phyloP scores from a whole-genome alignment of 495 filamentous ascomycete species.

The Daldinia bambusicola region DNA sequence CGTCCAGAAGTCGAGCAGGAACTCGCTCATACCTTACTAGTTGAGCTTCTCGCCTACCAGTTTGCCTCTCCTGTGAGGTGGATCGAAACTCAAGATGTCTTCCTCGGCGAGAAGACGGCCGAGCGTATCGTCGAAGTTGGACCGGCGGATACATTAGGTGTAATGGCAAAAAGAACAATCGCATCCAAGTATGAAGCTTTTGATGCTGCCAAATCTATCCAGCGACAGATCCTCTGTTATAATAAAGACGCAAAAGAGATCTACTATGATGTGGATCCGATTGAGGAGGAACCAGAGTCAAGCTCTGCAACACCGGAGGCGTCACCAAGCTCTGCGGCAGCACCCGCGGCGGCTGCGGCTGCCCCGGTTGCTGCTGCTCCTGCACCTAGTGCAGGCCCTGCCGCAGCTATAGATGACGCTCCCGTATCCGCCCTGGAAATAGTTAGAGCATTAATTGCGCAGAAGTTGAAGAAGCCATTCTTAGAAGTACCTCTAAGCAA shows the following conservation, averaged over 20 bases:
- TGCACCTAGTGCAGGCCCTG: conserved; percentile 83
- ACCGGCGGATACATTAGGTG: conserved; percentile 96
- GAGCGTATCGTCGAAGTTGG: conserved; percentile 98
- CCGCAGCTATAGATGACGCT: conserved; percentile 83
- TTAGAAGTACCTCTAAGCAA: conserved; percentile 92
- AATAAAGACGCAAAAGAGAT: conserved; percentile 99
- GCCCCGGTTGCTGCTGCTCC: conserved; percentile 64
- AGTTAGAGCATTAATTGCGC: conserved; percentile 89
- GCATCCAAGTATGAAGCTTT: conserved; percentile 99
- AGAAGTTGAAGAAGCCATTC: conserved; percentile 96
- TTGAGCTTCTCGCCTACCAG: conserved; percentile 98
- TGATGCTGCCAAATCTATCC: conserved; percentile 93
- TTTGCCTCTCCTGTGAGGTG: conserved; percentile 98
- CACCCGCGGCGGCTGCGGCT: conserved; percentile 63
- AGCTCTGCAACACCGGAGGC: conserved; percentile 58
- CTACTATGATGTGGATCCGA: conserved; percentile 97
- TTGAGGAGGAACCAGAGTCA: conserved; percentile 85
- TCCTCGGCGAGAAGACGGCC: conserved; percentile 92
- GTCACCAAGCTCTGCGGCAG: conserved; percentile 57
- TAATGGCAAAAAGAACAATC: conserved; percentile 96
- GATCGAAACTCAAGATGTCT: conserved; percentile 99
- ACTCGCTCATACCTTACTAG: conserved; percentile 94
- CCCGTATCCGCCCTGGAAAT: conserved; percentile 90
- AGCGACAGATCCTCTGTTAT: conserved; percentile 98
- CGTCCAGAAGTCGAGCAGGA: conserved; percentile 98